These are phyloP conservation scores for Trypanosoma melophagium DNA, from an alignment of 208 protist species.

Conservation along the genomic window DNA sequence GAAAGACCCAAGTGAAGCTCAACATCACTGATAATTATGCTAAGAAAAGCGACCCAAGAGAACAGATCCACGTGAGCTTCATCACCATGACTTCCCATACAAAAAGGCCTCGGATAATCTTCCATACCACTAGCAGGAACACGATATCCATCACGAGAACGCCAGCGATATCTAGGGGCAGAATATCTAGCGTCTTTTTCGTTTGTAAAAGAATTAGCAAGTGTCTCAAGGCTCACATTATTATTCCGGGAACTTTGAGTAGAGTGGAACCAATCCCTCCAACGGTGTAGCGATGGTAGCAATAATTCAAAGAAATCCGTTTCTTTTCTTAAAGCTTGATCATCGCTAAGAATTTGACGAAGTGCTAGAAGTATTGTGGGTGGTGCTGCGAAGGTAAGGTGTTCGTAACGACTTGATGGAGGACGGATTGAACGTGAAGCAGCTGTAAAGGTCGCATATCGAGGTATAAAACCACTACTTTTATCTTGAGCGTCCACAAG, in stretches of 20 bases:
- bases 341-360: constrained; percentile 44
- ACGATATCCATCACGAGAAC: constrained; percentile 52
- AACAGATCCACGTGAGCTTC: constrained; percentile 85
- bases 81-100: constrained; percentile 42
- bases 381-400: constrained; percentile 48
- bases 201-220: background rate
- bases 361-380: constrained; percentile 71
- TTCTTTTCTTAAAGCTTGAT: constrained; percentile 48
- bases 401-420: constrained; percentile 47
- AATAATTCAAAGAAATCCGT: constrained; percentile 48
- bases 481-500: constrained; percentile 62
- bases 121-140: constrained; percentile 77
- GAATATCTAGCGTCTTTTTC: constrained; percentile 4
- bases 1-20: constrained; percentile 50
- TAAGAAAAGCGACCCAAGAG: constrained; percentile 77
- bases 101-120: constrained; percentile 75
- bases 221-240: constrained; percentile 10
- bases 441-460: constrained; percentile 38
- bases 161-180: constrained; percentile 69
- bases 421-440: constrained; percentile 42
- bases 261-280: constrained; percentile 72
- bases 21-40: constrained; percentile 55
- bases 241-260: constrained; percentile 53
- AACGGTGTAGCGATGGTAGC: constrained; percentile 54
- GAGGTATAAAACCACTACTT: constrained; percentile 69